phyloP scores from a whole-genome alignment of 2,329 filamentous ascomycete genomes.

The Colletotrichum lentis region DNA sequence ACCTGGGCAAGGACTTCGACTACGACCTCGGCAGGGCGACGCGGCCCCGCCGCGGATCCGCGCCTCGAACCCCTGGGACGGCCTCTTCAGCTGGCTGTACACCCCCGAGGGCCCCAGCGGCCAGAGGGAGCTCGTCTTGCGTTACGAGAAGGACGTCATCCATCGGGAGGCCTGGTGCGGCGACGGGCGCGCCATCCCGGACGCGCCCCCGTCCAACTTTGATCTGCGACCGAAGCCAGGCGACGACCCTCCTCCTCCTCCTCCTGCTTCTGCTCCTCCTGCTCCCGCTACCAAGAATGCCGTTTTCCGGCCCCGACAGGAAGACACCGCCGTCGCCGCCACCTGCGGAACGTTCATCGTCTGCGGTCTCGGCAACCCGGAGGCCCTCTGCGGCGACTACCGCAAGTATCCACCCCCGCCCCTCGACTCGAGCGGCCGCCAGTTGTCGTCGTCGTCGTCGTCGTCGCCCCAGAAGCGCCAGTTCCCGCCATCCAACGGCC shows the following conservation, averaged over 20 bases:
- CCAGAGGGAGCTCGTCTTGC: constrained; percentile 25
- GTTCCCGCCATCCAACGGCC: background rate
- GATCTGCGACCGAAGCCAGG: background rate
- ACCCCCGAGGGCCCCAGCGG: constrained; percentile 20
- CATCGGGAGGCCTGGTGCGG: constrained; percentile 43
- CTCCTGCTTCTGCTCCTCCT: too few species aligned
- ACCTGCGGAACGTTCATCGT: background rate
- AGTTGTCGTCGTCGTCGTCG: too few species aligned
- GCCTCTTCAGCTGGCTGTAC: constrained; percentile 34
- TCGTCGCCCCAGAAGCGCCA: background rate
- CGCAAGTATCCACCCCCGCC: background rate
- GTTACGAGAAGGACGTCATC: constrained; percentile 36
- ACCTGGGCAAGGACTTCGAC: constrained; percentile 11
- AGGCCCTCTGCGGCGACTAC: background rate
- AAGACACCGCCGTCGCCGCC: background rate
- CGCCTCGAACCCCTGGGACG: constrained; percentile 17
- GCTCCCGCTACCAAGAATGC: background rate
- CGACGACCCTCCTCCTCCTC: too few species aligned
- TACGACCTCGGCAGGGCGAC: background rate
- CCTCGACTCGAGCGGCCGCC: background rate
- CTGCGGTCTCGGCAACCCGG: constrained; percentile 7
- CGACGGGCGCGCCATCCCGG: background rate
- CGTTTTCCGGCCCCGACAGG: background rate
- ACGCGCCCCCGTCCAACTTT: constrained; percentile 3
- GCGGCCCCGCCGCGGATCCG: constrained; percentile 15